Evolutionary conservation across 805 yeast genomes (phyloP).

Genomic region (Isabelozyma pseudorhagii): DNA sequence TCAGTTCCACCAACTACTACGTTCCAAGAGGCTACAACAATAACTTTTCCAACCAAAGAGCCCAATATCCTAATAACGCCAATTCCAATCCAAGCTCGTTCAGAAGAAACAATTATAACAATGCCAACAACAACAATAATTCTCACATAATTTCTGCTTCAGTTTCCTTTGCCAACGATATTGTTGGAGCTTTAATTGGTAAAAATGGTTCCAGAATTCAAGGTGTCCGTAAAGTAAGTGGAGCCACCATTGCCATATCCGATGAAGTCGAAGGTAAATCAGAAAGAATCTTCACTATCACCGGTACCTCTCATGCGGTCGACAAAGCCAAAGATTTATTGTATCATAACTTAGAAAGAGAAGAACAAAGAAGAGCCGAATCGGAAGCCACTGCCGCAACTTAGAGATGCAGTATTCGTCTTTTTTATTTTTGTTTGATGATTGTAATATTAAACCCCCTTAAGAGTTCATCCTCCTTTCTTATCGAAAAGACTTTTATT

Average conservation of each 20-base stretch:
- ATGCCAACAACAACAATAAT: conserved; percentile 4
- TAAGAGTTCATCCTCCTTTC: background rate
- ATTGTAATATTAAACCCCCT: background rate
- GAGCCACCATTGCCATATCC: conserved; percentile 75
- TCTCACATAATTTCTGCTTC: conserved; percentile 27
- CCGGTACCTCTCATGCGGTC: conserved; percentile 55
- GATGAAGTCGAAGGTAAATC: conserved; percentile 62
- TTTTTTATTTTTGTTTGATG: background rate
- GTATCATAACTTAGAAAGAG: conserved; percentile 57
- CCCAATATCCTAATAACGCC: conserved; percentile 6
- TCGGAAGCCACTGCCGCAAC: conserved; percentile 1
- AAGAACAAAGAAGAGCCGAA: conserved; percentile 44
- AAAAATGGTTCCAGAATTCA: conserved; percentile 82
- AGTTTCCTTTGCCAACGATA: conserved; percentile 67
- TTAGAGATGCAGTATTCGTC: background rate
- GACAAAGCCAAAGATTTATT: conserved; percentile 59
- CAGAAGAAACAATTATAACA: background rate
- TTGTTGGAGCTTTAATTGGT: conserved; percentile 89
- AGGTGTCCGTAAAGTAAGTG: conserved; percentile 75
- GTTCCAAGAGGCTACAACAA: conserved; percentile 41
- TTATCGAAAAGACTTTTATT: background rate
- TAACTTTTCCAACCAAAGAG: conserved; percentile 8
- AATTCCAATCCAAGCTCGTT: background rate
- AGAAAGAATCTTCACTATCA: conserved; percentile 68
- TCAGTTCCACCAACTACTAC: conserved; percentile 63